Conservation (phyloP, 2,329 filamentous ascomycete genomes). For the Pyrenophora seminiperda region DNA sequence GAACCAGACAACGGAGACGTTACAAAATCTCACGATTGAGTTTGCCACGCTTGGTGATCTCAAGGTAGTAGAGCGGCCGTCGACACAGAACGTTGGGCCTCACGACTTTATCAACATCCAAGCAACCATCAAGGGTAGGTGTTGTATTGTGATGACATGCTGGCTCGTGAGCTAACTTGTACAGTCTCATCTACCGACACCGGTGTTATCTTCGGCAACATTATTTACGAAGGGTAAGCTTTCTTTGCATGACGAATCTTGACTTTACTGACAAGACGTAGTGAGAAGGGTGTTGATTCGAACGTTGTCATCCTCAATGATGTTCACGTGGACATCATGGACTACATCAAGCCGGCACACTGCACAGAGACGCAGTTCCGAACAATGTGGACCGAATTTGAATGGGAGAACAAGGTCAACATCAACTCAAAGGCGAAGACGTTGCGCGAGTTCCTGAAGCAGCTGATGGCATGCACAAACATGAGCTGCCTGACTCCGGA, state of each 20-base stretch:
- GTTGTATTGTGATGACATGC: conserved; percentile 33
- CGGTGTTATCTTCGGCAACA: conserved; percentile 97
- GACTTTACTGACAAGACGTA: conserved; percentile 66
- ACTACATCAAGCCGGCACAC: conserved; percentile 96
- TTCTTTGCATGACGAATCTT: too few species aligned
- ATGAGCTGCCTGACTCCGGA: conserved; percentile 98
- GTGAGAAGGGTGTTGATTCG: conserved; percentile 66
- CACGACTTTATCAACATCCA: conserved; percentile 99
- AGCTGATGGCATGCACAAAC: conserved; percentile 96
- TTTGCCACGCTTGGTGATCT: conserved; percentile 98
- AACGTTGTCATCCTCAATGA: conserved; percentile 98
- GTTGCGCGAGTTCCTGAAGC: conserved; percentile 86
- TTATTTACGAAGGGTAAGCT: conserved; percentile 84
- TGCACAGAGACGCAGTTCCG: conserved; percentile 98
- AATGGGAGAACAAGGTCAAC: conserved; percentile 99
- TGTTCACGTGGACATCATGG: conserved; percentile 98
- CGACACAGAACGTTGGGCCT: conserved; percentile 91
- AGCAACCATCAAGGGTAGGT: conserved; percentile 96
- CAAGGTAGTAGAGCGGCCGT: conserved; percentile 95
- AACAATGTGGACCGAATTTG: conserved; percentile 99
- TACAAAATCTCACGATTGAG: conserved; percentile 96
- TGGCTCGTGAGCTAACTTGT: conserved; percentile 11
- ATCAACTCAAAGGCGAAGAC: conserved; percentile 97
- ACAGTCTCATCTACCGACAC: conserved; percentile 93
- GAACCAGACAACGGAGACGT: conserved; percentile 94